Conservation (phyloP, 306 rosid genomes). For the Dalbergia oliveri region DNA sequence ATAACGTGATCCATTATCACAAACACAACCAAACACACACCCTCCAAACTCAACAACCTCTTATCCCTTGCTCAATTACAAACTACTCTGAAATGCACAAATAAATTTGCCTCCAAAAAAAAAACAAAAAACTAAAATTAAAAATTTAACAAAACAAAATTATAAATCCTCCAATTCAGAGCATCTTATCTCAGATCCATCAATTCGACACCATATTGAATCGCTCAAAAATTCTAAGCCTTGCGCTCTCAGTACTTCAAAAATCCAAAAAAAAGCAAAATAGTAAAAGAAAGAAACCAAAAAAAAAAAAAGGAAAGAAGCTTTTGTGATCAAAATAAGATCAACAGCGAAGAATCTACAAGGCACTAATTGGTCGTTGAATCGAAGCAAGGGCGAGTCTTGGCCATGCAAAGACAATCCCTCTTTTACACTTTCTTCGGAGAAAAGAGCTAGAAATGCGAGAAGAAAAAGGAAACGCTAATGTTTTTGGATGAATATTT, state of each 20-base stretch:
- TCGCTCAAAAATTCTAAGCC: conserved; percentile 37
- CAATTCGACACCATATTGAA: conserved; percentile 46
- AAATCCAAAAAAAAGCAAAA: not conserved
- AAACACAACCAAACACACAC: conserved; percentile 51
- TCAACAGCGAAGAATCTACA: conserved; percentile 29
- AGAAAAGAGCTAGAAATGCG: not conserved
- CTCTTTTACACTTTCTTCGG: not conserved
- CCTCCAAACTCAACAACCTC: conserved; percentile 44
- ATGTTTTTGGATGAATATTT: no score
- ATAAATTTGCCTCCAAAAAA: conserved; percentile 16
- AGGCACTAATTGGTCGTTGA: conserved; percentile 35
- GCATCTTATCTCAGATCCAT: conserved; percentile 64
- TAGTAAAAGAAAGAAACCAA: no score
- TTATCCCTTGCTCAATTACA: conserved; percentile 40
- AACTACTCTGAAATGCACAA: conserved; percentile 44
- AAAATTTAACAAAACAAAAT: not conserved
- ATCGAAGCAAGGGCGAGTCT: conserved; percentile 35
- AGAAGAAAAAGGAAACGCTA: no score
- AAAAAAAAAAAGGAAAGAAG: not conserved
- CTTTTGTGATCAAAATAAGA: conserved; percentile 25
- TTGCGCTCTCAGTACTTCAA: not conserved
- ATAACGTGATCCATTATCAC: conserved; percentile 78
- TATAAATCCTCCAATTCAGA: not conserved
- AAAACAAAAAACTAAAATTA: not conserved
- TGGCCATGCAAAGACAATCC: conserved; percentile 36